Evolutionary conservation across 805 yeast genomes (phyloP), one percentile per base, ranked within the genome.

Genomic region (Candida berthetii): DNA sequence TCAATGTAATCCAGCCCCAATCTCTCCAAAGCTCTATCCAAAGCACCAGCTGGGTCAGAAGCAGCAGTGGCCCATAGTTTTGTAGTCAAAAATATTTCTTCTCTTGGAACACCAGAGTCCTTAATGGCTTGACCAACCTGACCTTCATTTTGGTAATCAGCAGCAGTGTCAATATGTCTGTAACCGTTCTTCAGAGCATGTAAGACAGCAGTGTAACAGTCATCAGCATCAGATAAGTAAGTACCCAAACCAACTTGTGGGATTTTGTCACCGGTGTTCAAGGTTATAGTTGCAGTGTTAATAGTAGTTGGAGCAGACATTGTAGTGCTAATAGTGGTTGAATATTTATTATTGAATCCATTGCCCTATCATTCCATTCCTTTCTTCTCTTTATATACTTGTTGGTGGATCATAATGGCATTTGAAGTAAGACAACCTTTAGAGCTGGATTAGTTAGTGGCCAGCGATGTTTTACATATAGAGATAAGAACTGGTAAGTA

Each of bases 181-280:
- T 41, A 35, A n/a, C 49, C 91, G 28, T 58, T 54, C 48, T 80
- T 61, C 45, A 81, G 58, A 10, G 95, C 93, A 32, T 69, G 55
- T 36, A 64, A 58, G 36, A 81, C 86, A 31, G 91, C 74, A 32
- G 48, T 54, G 53, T 68, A 65, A 31, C 78, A 86, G 14, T 71
- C 78, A 27, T 71, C 74, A 31, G 71, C 71, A 20, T 74, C 58
- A 31, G 83, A 76, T 56, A 65, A 65, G 82, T 86, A 85, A 29
- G 93, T 83, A 36, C 95, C 93, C 38, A 84, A 72, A 3, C 87
- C 90, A 35, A 85, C 66, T 10, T 69, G 72, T 33, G 91, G 91
- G 45, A 85, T 80, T 35, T 54, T 48, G 27, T 64, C 68, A 19
- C 93, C 91, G 45, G 76, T 74, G 72, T 83, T 84, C 43, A 80